Evolutionary conservation across 2,329 filamentous ascomycete species (phyloP).

Genomic region (Chalaropsis ovoidea): DNA sequence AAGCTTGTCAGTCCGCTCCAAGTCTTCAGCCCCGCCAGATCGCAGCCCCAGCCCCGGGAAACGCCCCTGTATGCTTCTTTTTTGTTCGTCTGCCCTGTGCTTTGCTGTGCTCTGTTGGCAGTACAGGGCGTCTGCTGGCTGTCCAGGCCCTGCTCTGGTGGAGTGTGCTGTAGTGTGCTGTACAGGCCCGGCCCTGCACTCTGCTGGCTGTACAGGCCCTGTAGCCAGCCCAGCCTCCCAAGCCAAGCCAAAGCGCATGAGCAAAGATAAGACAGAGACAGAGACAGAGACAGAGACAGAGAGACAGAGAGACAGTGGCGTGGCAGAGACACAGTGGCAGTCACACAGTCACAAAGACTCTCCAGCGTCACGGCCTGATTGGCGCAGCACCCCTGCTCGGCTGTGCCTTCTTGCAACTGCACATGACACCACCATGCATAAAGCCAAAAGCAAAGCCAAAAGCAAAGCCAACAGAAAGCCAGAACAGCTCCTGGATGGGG

Average conservation of each 20-base stretch:
- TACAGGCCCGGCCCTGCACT: no score
- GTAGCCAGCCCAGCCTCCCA: not conserved
- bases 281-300: not conserved
- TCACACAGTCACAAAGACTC: not conserved
- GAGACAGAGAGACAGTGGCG: not conserved
- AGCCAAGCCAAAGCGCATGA: not conserved
- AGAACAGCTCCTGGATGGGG: no score
- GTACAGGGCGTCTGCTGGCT: no score
- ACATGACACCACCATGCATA: conserved; percentile 9
- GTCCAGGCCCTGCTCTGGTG: no score
- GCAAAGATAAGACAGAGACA: not conserved
- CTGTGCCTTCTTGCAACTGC: not conserved
- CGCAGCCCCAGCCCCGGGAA: not conserved
- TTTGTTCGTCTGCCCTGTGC: not conserved
- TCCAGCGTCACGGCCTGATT: conserved; percentile 18
- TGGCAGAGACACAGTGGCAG: not conserved
- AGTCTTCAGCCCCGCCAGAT: not conserved
- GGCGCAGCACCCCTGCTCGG: not conserved
- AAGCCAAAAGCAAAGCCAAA: not conserved
- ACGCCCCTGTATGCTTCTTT: no score
- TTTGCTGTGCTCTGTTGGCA: no score
- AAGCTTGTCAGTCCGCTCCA: not conserved
- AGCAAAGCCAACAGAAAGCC: no score
- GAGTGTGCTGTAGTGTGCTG: no score
- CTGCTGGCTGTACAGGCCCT: no score